Percentiles rank a stretch among this genome's conserved stretches.
These are phyloP conservation scores for Hyaloscypha variabilis DNA, from an alignment of 495 filamentous ascomycete genomes.

Conservation along the genomic window DNA sequence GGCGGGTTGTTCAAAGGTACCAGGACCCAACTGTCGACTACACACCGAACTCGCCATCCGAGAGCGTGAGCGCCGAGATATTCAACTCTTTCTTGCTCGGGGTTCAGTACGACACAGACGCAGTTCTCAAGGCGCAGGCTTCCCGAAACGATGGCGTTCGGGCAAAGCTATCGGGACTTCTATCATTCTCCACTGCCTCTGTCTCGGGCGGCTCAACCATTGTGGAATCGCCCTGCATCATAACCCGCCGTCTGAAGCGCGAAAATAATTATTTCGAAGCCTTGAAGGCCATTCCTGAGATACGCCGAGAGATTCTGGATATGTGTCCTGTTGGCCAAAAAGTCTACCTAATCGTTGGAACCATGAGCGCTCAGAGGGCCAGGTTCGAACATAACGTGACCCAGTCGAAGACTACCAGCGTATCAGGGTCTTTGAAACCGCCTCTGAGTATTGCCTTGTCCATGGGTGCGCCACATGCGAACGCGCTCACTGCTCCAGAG, in stretches of 20 bases:
- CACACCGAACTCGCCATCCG: neutral
- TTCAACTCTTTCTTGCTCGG: neutral
- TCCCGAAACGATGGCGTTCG: neutral
- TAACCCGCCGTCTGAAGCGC: neutral
- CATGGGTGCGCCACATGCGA: too few relatives aligned
- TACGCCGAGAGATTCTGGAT: neutral
- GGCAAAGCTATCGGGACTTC: neutral
- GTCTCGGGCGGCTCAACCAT: neutral
- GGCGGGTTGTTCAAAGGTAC: too few relatives aligned
- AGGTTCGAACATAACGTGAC: too few relatives aligned
- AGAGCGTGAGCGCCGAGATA: neutral
- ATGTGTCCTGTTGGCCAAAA: neutral
- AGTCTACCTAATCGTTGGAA: neutral
- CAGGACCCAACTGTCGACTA: too few relatives aligned
- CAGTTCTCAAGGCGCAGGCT: neutral
- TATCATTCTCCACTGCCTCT: neutral
- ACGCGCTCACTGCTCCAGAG: too few relatives aligned
- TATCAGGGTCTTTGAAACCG: too few relatives aligned
- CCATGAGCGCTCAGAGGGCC: too few relatives aligned
- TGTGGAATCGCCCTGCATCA: neutral
- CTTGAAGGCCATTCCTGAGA: neutral
- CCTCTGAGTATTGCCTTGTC: too few relatives aligned
- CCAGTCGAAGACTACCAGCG: too few relatives aligned
- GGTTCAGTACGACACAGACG: neutral
- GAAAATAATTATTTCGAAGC: neutral